Base-by-base conservation (phyloP, 768 basidiomycete genomes). In the Lyophyllum decastes region DNA sequence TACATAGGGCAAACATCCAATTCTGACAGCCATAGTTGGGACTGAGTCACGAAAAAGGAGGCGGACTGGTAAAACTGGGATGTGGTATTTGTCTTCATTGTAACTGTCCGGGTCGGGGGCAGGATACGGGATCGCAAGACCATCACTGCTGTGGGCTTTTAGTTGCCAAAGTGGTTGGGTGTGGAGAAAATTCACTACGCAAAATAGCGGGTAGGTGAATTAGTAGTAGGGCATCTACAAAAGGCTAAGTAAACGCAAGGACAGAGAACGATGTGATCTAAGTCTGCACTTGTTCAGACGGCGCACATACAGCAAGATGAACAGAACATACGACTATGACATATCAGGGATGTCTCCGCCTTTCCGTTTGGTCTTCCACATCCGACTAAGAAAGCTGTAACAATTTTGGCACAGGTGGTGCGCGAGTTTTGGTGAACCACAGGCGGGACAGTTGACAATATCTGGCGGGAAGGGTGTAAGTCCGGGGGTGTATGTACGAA, bases 401-500 rank as follows among this genome's bases (percentile, higher is more conserved):
- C 95, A 98, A 33, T 77, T 78, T 55, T 85, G 82, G 73, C 95
- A 98, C 14, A 95, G 74, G 69, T 95, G 87, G 68, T 96, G 95
- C 17, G 91, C 87, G 16, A 95, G 85, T 70, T 97, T 97, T 45
- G 93, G 86, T 16, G 78, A 76, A 25, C 95, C 95, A 64, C 95
- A 98, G 24, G 84, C 90, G n/a, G 92, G 86, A 67, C 95, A 98
- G 62, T 88, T 84, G 58, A 92, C 91, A 62, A 98, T 85, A 69
- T 95, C 95, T 98, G 58, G 63, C 34, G 67, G 55, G 50, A 30
- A 26, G 48, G 17, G 43, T 17, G 35, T 49, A 17, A 47, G 22
- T 61, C 24, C 19, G 48, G 26, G n/a, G 24, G 21, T 34, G 27
- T 47, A 52, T 24, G 48, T 40, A 38, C 38, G 19, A 53, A 12